phyloP scores from a whole-genome alignment of 306 rosid species.

The Hippophae tibetana region DNA sequence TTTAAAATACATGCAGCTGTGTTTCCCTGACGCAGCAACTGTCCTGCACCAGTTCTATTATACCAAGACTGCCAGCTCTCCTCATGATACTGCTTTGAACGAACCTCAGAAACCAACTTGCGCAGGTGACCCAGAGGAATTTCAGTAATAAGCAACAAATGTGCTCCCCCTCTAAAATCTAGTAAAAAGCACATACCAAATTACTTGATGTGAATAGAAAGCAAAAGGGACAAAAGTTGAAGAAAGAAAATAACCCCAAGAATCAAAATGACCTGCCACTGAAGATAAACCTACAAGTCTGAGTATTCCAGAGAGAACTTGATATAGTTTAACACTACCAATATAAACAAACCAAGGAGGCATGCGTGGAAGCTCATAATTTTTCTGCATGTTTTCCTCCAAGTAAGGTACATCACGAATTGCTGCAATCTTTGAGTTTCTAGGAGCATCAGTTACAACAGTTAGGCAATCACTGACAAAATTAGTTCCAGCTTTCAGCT shows the following conservation, averaged over 20 bases:
- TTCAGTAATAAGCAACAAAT: slow-evolving; percentile 53
- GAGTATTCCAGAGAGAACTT: slow-evolving; percentile 78
- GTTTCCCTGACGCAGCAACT: slow-evolving; percentile 80
- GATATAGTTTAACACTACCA: slow-evolving; percentile 60
- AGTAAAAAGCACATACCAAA: slow-evolving; percentile 23
- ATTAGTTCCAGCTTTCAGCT: slow-evolving; percentile 62
- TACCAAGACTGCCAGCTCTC: slow-evolving; percentile 88
- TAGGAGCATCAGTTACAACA: slow-evolving; percentile 31
- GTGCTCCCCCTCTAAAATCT: slow-evolving; percentile 57
- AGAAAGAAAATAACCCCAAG: slow-evolving; percentile 5
- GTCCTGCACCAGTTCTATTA: slow-evolving; percentile 77
- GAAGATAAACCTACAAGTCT: slow-evolving; percentile 71
- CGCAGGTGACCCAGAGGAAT: slow-evolving; percentile 66
- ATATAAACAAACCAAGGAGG: slow-evolving; percentile 84
- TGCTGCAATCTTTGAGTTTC: slow-evolving; percentile 24
- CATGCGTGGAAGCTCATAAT: slow-evolving; percentile 68
- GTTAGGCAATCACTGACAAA: slow-evolving; percentile 30
- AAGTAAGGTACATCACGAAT: slow-evolving; percentile 31
- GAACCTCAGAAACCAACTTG: slow-evolving; percentile 68
- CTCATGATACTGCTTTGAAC: slow-evolving; percentile 53
- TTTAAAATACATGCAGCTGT: slow-evolving; percentile 84
- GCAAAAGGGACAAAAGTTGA: slow-evolving; percentile 12
- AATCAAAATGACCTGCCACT: slow-evolving; percentile 56
- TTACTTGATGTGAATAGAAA: slow-evolving; percentile 9
- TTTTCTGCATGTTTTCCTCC: slow-evolving; percentile 23